These are phyloP conservation scores for Penicillium frequentans DNA, from an alignment of 2,329 filamentous ascomycete genomes.

Conservation along the genomic window DNA sequence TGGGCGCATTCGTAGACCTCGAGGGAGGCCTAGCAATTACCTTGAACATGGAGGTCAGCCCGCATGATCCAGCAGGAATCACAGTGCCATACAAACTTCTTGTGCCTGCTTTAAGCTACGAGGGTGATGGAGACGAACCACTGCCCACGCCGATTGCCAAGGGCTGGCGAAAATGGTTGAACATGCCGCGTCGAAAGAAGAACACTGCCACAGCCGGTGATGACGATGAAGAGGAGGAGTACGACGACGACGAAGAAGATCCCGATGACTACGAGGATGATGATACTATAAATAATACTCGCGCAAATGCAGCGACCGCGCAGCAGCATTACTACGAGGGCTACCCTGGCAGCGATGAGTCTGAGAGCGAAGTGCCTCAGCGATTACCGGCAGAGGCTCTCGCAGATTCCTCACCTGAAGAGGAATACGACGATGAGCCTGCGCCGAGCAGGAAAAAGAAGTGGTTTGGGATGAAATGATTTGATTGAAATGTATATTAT, in stretches of 20 bases:
- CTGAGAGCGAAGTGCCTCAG: constrained; percentile 16
- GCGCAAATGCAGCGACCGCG: constrained; percentile 21
- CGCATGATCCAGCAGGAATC: constrained; percentile 80
- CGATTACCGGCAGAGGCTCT: constrained; percentile 10
- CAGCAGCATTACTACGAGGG: constrained; percentile 19
- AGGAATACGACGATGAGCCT: constrained; percentile 20
- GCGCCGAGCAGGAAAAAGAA: constrained; percentile 32
- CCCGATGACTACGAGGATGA: constrained; percentile 26
- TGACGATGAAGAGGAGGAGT: constrained; percentile 20
- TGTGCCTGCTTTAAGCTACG: constrained; percentile 69
- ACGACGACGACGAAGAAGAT: constrained; percentile 10
- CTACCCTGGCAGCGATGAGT: constrained; percentile 24
- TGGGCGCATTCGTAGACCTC: constrained; percentile 66
- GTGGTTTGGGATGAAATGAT: constrained; percentile 30
- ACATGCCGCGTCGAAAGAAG: constrained; percentile 30
- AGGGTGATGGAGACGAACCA: constrained; percentile 43
- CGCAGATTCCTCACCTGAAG: constrained; percentile 7
- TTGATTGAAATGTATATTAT: constrained; percentile 18
- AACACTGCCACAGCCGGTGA: constrained; percentile 17
- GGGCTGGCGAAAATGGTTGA: constrained; percentile 42
- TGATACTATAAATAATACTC: constrained; percentile 25
- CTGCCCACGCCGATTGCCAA: constrained; percentile 36
- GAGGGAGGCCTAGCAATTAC: constrained; percentile 83
- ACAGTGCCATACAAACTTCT: constrained; percentile 85
- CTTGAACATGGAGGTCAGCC: constrained; percentile 84